Evolutionary conservation across 169 alveolate species (phyloP), one percentile per base, ranked within the genome.

Genomic region (Theileria equi): DNA sequence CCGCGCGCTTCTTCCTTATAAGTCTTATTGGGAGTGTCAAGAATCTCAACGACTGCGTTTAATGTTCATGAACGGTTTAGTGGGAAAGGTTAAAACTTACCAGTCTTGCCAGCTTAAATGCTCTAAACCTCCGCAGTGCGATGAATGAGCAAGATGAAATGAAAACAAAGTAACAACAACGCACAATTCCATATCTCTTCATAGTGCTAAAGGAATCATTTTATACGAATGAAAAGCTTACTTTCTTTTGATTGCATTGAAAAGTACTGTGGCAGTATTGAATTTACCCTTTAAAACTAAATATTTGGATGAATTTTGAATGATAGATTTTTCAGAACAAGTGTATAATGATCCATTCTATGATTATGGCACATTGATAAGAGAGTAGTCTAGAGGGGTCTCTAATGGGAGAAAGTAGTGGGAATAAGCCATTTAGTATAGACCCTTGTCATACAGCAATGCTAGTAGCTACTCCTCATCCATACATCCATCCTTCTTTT

Each of bases 151-250:
- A 74, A 10, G 73, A 10, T 25, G 49, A 60, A 25, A 74, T 16
- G 41, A 74, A 74, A 21, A 53, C 25, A 36, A 74, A 74, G 57
- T 74, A 74, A 41, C 84, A 74, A 19, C 49, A 13, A 43, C 84
- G 11, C 17, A 74, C 84, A 29, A 69, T 55, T n/a, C 84, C 84
- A 44, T 74, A 74, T 17, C 84, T 59, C 48, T 66, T 62, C 3
- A 74, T 28, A n/a, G 84, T 66, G 61, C 84, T 74, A 17, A 43
- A 16, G 34, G 0, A 34, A 17, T 17, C 6, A 1, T 7, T 1
- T 11, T 2, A 16, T 0, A 31, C 6, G 10, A 29, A 6, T n/a
- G 11, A 3, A n/a, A 6, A 7, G 50, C 61, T 0, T 28, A 74
- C 84, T 59, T 44, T 65, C 73, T 54, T 5, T 70, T 59, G 17